Conservation (phyloP, 2,329 filamentous ascomycete genomes). For the Fusarium drepaniforme region DNA sequence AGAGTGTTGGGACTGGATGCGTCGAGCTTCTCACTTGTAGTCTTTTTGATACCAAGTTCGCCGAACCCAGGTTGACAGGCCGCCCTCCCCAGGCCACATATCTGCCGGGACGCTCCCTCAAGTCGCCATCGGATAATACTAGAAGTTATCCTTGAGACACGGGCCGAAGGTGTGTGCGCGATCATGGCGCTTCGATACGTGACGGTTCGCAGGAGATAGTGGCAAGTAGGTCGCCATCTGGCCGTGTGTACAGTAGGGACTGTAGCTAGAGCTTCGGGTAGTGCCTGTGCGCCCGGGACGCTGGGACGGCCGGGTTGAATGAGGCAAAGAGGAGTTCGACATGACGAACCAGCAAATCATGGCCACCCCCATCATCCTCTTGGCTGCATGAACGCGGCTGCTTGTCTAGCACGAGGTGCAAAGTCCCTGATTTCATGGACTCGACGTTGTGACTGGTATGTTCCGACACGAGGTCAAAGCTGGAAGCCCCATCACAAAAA, state of each 20-base stretch:
- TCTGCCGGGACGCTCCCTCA: background rate
- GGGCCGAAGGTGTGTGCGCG: constrained; percentile 18
- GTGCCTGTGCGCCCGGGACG: constrained; percentile 26
- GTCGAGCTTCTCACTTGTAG: background rate
- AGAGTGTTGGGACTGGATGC: background rate
- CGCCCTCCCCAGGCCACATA: background rate
- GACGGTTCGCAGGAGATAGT: constrained; percentile 7
- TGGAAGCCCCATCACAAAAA: background rate
- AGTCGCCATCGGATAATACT: constrained; percentile 8
- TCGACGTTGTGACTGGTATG: background rate
- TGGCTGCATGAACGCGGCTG: constrained; percentile 11
- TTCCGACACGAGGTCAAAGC: background rate
- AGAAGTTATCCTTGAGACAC: constrained; percentile 17
- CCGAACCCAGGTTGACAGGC: background rate
- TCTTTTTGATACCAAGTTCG: background rate
- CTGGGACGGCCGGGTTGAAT: constrained; percentile 4
- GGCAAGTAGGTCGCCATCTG: constrained; percentile 5
- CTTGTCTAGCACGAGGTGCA: constrained; percentile 7
- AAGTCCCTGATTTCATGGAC: background rate
- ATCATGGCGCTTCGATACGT: constrained; percentile 10
- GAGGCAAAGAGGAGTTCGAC: background rate
- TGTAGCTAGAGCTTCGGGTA: constrained; percentile 4
- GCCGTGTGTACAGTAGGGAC: constrained; percentile 2
- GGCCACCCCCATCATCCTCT: background rate
- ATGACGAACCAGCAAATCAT: background rate